Evolutionary conservation across 768 basidiomycete species (phyloP), one percentile per base, ranked within the genome.

Genomic region (Tulasnella sp.): DNA sequence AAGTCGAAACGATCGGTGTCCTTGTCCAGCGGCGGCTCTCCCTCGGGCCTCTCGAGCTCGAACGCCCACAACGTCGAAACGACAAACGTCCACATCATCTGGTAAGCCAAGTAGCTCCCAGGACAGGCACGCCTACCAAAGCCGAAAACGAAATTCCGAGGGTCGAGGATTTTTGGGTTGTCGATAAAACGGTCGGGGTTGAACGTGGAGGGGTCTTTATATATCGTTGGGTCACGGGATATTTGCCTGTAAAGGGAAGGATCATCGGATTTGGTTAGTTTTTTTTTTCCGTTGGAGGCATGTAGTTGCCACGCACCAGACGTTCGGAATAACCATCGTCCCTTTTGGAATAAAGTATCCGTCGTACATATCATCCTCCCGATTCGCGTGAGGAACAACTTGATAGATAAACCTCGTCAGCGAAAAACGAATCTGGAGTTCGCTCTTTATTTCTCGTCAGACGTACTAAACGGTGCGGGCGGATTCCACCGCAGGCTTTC

Each of bases 61-160:
- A 75, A 75, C 38, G 74, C 34, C 42, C 36, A 36, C 38, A 75
- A 36, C 14, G 40, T 75, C 44, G 74, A 38, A 39, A 40, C 74
- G 27, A 46, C 42, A 31, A 40, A 36, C 14, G 73, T 77, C 76
- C 56, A 48, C 14, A 77, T 39, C 3, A 9, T 48, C 24, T 48
- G 52, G 44, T 36, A 34, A n/a, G 76, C 76, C 27, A 77, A 31
- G 27, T 27, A 40, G 4, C 9, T 58, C 12, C 76, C 76, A 31
- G 76, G 76, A 58, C 76, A 77, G 9, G 31, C 40, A 34, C 76
- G 44, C 48, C 76, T 5, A 9, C 76, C 76, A 27, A 52, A 48
- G 4, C 76, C 76, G 56, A 77, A 58, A 4, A 27, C 14, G 12
- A n/a, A 77, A 16, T 46, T 16, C 2, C 46, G 46, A 46, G 46